These are phyloP conservation scores for Gaeumannomyces sp. DNA, from an alignment of 2,329 filamentous ascomycete species.

Conservation along the genomic window DNA sequence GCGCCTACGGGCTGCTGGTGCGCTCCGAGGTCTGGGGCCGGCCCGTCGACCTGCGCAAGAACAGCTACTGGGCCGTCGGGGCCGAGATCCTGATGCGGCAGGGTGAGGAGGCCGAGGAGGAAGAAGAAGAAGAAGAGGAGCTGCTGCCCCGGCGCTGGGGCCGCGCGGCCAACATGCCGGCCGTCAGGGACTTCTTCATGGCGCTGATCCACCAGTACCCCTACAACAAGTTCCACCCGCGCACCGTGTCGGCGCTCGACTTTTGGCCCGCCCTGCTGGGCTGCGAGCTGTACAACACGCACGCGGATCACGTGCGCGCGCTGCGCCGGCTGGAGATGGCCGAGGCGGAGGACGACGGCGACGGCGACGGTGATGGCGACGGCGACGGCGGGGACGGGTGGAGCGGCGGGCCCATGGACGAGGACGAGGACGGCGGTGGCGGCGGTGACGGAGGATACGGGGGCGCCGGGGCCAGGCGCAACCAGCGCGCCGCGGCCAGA, in stretches of 20 bases:
- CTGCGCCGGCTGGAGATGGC: slow-evolving; percentile 29
- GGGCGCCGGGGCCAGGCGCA: neutral
- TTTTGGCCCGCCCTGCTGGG: slow-evolving; percentile 80
- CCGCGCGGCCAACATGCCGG: slow-evolving; percentile 36
- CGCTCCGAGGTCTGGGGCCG: slow-evolving; percentile 45
- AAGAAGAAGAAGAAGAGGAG: slow-evolving; percentile 11
- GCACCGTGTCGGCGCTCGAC: slow-evolving; percentile 58
- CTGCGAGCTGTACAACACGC: slow-evolving; percentile 71
- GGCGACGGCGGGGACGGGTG: slow-evolving; percentile 17
- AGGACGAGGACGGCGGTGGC: slow-evolving; percentile 14
- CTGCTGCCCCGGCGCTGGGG: slow-evolving; percentile 31
- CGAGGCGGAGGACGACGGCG: slow-evolving; percentile 24
- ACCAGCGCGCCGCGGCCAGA: slow-evolving; percentile 11
- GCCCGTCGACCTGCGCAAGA: slow-evolving; percentile 60
- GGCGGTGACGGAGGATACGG: slow-evolving; percentile 12
- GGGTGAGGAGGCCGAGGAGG: slow-evolving; percentile 26
- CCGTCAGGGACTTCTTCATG: slow-evolving; percentile 62
- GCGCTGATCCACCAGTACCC: slow-evolving; percentile 71
- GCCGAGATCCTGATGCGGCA: slow-evolving; percentile 74
- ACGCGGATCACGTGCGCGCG: slow-evolving; percentile 49
- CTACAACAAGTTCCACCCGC: slow-evolving; percentile 54
- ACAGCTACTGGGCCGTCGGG: slow-evolving; percentile 74
- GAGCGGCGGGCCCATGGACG: slow-evolving; percentile 24
- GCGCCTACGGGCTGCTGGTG: slow-evolving; percentile 70
- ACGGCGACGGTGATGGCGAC: slow-evolving; percentile 20